Conservation (phyloP, 2,329 filamentous ascomycete species). For the Verticillium zaregamsianum region DNA sequence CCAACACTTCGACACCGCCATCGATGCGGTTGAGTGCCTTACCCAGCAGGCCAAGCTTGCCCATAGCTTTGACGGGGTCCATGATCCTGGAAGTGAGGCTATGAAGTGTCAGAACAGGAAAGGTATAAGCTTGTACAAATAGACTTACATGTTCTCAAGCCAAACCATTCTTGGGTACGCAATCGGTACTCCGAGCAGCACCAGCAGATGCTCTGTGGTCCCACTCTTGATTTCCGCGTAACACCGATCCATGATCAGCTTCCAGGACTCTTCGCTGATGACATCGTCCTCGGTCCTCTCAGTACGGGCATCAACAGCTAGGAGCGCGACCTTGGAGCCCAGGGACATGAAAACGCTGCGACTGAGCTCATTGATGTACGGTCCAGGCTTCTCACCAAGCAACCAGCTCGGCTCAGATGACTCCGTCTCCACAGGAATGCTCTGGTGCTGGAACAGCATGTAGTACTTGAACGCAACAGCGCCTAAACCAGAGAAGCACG, state of each 20-base stretch:
- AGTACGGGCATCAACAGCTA: conserved; percentile 87
- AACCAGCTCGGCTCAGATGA: conserved; percentile 88
- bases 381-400: conserved; percentile 72
- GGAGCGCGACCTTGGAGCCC: conserved; percentile 72
- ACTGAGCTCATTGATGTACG: conserved; percentile 84
- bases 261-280: conserved; percentile 74
- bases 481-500: conserved; percentile 85
- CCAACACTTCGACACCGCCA: conserved; percentile 84
- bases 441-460: conserved; percentile 97
- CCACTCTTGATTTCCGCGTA: conserved; percentile 78
- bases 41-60: conserved; percentile 75
- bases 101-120: conserved; percentile 4
- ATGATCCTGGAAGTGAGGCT: conserved; percentile 79
- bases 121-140: background rate
- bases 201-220: conserved; percentile 83
- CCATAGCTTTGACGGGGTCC: conserved; percentile 85
- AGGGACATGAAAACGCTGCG: conserved; percentile 82
- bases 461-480: conserved; percentile 98
- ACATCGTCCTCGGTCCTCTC: conserved; percentile 84
- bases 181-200: conserved; percentile 79
- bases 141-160: conserved; percentile 63
- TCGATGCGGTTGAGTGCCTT: conserved; percentile 84
- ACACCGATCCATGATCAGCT: conserved; percentile 80
- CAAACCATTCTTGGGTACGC: conserved; percentile 72
- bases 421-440: conserved; percentile 74